phyloP scores from a whole-genome alignment of 1,139 yeast species.

The Pichiaceae sp. region DNA sequence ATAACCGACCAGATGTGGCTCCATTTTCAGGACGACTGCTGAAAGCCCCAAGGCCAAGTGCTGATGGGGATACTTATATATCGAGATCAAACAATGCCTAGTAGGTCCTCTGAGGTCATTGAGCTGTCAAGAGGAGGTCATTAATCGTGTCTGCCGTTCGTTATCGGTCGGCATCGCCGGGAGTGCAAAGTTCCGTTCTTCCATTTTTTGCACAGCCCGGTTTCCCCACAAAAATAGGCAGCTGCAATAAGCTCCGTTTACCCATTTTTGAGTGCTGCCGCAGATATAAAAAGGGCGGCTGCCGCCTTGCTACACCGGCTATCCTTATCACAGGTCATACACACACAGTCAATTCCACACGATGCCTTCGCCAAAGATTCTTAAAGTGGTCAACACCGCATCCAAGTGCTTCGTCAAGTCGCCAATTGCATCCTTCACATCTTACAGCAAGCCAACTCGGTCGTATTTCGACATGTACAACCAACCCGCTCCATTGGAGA shows the following conservation, averaged over 20 bases:
- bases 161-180: too few species aligned
- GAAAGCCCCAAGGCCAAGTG: too few species aligned
- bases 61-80: too few species aligned
- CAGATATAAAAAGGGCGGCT: background rate
- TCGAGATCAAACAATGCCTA: too few species aligned
- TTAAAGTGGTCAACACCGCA: slow-evolving; percentile 16
- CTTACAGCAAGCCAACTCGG: slow-evolving; percentile 13
- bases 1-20: too few species aligned
- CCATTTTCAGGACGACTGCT: too few species aligned
- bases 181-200: background rate
- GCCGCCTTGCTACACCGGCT: background rate
- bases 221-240: background rate
- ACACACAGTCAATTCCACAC: slow-evolving; percentile 3
- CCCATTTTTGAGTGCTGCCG: background rate
- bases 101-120: too few species aligned
- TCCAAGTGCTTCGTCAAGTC: slow-evolving; percentile 18
- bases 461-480: slow-evolving; percentile 18
- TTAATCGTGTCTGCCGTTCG: too few species aligned
- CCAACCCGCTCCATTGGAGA: slow-evolving; percentile 12
- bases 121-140: too few species aligned
- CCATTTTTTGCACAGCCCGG: background rate
- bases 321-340: slow-evolving; percentile 21
- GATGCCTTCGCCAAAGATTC: slow-evolving; percentile 16
- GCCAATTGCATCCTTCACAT: slow-evolving; percentile 13
- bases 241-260: background rate